A percentile compares a stretch with the other conserved stretches of the same genome.
Evolutionary conservation across 2,329 filamentous ascomycete species (phyloP).

Genomic region (Conoideocrella luteorostrata): DNA sequence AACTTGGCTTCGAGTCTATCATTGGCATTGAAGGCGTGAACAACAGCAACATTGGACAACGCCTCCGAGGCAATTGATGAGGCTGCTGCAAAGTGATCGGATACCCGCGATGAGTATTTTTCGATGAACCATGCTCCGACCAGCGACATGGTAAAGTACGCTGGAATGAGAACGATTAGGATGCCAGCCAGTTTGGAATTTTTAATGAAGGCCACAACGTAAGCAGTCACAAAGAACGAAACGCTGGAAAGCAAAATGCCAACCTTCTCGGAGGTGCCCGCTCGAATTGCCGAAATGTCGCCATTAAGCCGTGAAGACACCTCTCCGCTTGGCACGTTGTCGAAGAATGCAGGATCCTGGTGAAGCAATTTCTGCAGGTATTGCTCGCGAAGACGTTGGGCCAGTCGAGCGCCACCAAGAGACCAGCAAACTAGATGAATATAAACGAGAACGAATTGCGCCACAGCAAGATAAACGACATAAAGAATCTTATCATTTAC

Average conservation of each 20-base stretch:
- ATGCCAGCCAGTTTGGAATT: constrained; percentile 51
- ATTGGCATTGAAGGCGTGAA: constrained; percentile 43
- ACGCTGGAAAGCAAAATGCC: constrained; percentile 40
- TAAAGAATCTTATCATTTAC: constrained; percentile 46
- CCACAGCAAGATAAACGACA: constrained; percentile 54
- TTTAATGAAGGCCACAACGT: constrained; percentile 32
- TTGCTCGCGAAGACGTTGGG: constrained; percentile 47
- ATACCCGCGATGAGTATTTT: constrained; percentile 38
- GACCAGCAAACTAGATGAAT: constrained; percentile 53
- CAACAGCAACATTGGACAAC: constrained; percentile 38
- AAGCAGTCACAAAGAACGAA: constrained; percentile 55
- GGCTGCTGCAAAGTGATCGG: constrained; percentile 40
- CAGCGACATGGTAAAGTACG: constrained; percentile 48
- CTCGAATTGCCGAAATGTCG: constrained; percentile 54
- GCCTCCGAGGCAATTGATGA: constrained; percentile 50
- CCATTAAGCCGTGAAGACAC: constrained; percentile 50
- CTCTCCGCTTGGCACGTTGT: constrained; percentile 47
- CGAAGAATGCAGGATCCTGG: constrained; percentile 53
- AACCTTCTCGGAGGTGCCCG: constrained; percentile 58
- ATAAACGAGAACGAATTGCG: constrained; percentile 52
- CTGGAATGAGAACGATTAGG: constrained; percentile 48
- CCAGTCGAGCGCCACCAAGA: constrained; percentile 48
- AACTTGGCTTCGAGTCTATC: constrained; percentile 36
- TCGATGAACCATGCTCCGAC: constrained; percentile 44
- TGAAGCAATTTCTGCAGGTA: constrained; percentile 49